Evolutionary conservation across 371 early-diverging fungal species (phyloP), one percentile per base, ranked within the genome.

Genomic region (Lichtheimia ornata): DNA sequence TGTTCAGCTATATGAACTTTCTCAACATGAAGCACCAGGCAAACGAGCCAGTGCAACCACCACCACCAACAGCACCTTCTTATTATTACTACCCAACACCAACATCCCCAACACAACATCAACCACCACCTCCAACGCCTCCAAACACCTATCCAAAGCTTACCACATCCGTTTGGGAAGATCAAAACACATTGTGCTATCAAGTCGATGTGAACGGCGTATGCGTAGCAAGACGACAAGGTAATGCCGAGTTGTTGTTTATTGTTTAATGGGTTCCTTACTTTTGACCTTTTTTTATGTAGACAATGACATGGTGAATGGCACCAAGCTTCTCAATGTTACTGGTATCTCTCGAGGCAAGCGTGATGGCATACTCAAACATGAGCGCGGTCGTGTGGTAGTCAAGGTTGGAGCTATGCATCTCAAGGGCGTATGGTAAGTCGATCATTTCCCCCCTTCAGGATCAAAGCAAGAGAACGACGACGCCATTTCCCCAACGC

Each of bases 331-430:
- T 18, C 74, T 92, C 7, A 93, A 93, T 61, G 91, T 93, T 11
- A 88, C 86, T 25, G 90, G 91, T 53, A 92, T 93, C 91, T 88
- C 94, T 56, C 86, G 94, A 20, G 94, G 94, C 56, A 92, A 91
- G 71, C 83, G 94, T n/a, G 94, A 93, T 65, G 90, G 91, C 14
- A 92, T 93, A 50, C 79, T 93, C 41, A 93, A 93, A 72, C 89
- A 90, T 61, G 94, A 93, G 66, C 89, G 88, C 63, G 92, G 89
- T 18, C 81, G 94, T 51, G 84, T 85, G 22, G 94, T 93, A 5
- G 89, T 93, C 57, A 93, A 93, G 66, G 90, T 89, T 3, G 94
- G 94, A n/a, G 88, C 92, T 3, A 92, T 93, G 93, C 89, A 90
- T 62, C 77, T 93, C 27, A 93, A 93, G 66, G 94, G 94, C n/a